Evolutionary conservation across 345 rosid genomes (phyloP), one percentile per base, ranked within the genome.

Genomic region (Eucalyptus curtisii): DNA sequence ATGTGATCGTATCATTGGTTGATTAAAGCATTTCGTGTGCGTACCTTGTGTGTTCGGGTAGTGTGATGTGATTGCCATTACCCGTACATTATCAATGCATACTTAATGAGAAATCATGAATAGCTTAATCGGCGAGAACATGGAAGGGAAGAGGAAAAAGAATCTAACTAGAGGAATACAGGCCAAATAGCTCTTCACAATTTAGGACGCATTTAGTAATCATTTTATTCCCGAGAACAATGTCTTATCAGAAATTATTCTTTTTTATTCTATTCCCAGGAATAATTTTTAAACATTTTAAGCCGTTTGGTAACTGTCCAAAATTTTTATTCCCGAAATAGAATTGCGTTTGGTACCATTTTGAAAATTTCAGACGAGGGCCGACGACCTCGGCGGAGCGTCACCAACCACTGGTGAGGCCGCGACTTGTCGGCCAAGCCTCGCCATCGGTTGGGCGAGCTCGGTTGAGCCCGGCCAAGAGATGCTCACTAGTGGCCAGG

Each of bases 321-420:
- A 52, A 52, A 52, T 0, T 19, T 7, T 20, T 52, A 52, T 52
- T 52, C 25, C 2, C 2, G 0, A 2, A 19, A 52, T 52, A 19
- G 2, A 52, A 52, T 52, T 52, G 0, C 0, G 0, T 19, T 52
- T 52, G 10, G 1, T 52, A 52, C 4, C 5, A 20, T 52, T 52
- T 9, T 52, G 0, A 20, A 52, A 52, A 52, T 52, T 52, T 52
- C 1, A 52, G 0, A 52, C 1, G 10, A 19, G 24, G 24, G 2
- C 10, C 2, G 0, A 0, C 0, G 4, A 20, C 57, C 10, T 52
- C 1, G 0, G 0, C 10, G 0, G 0, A 52, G 4, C 0, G 0
- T 52, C 4, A 1, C 1, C 1, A 0, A 0, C 24, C 57, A 2
- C 17, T 8, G 0, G 10, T 4, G 0, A 19, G 24, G 24, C 10